Percentiles rank a stretch among this genome's conserved stretches.
Evolutionary conservation across 352 stramenopile species (phyloP).

Genomic region (Phytophthora pinifolia): DNA sequence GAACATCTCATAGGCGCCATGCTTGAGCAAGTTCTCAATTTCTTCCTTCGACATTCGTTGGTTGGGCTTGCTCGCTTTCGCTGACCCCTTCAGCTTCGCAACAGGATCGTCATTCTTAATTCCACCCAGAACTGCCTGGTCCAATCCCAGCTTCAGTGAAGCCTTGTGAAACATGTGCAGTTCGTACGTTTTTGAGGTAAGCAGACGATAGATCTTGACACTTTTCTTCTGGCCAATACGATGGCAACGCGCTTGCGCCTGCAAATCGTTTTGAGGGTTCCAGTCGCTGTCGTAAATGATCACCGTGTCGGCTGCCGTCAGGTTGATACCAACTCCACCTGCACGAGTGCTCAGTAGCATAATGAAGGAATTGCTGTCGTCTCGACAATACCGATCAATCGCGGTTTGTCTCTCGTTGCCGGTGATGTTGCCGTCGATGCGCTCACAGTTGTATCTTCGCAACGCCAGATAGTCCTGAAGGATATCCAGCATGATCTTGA

Average conservation of each 20-base stretch:
- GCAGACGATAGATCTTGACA: constrained; percentile 92
- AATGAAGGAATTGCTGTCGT: constrained; percentile 85
- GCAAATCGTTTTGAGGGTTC: constrained; percentile 97
- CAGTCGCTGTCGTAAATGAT: constrained; percentile 99
- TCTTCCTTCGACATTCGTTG: constrained; percentile 87
- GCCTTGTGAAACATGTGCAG: constrained; percentile 94
- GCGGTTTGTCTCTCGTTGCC: constrained; percentile 94
- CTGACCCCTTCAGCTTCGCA: constrained; percentile 41
- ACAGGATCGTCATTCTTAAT: constrained; percentile 72
- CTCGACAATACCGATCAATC: constrained; percentile 90
- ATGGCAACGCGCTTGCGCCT: constrained; percentile 91
- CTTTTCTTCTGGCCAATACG: constrained; percentile 93
- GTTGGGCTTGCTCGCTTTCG: constrained; percentile 39
- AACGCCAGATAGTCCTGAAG: constrained; percentile 97
- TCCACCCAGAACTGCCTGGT: constrained; percentile 90
- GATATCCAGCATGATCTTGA: constrained; percentile 99
- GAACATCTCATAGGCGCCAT: constrained; percentile 94
- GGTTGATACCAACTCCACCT: constrained; percentile 98
- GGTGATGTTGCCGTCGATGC: constrained; percentile 99
- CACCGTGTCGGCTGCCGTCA: constrained; percentile 89
- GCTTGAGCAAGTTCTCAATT: constrained; percentile 92
- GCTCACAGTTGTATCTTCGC: constrained; percentile 93
- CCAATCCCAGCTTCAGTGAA: constrained; percentile 91
- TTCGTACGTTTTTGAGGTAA: constrained; percentile 93
- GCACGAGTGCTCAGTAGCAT: constrained; percentile 99